These are phyloP conservation scores for Sedum album DNA, from an alignment of 164 flowering plant genomes.

Conservation along the genomic window DNA sequence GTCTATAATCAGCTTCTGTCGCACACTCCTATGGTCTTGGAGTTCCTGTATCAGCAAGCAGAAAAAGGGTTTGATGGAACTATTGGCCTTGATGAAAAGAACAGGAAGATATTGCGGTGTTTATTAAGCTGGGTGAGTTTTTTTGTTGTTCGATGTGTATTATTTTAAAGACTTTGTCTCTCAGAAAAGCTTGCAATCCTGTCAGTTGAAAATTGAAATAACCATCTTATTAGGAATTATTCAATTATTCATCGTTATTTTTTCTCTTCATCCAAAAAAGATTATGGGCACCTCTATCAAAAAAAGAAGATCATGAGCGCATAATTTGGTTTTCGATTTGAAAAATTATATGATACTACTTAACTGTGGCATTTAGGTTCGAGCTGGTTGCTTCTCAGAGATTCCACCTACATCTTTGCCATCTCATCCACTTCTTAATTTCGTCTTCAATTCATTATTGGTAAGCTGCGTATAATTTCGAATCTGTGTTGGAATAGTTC, in stretches of 20 bases:
- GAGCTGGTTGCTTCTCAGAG: constrained; percentile 87
- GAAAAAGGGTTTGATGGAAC: constrained; percentile 42
- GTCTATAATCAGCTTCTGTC: constrained; percentile 55
- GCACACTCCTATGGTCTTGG: constrained; percentile 72
- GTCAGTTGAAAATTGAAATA: background rate
- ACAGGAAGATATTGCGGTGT: constrained; percentile 74
- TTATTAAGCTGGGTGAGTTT: constrained; percentile 86
- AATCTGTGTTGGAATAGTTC: background rate
- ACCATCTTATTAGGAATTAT: no score
- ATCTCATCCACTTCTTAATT: constrained; percentile 78
- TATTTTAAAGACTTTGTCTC: background rate
- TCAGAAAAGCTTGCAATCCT: background rate
- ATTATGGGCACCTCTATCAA: background rate
- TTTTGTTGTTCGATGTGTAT: background rate
- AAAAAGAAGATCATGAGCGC: no score
- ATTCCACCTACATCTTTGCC: constrained; percentile 53
- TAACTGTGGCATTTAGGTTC: constrained; percentile 40
- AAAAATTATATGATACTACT: background rate
- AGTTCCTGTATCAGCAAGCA: constrained; percentile 66
- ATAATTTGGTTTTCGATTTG: background rate
- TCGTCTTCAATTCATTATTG: constrained; percentile 79
- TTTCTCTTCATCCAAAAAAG: no score
- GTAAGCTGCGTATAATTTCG: constrained; percentile 18
- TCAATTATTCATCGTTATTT: no score
- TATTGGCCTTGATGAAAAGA: constrained; percentile 44